A percentile compares a stretch with the other conserved stretches of the same genome.
phyloP scores from a whole-genome alignment of 2,329 filamentous ascomycete species.

The Hymenoscyphus scutula region DNA sequence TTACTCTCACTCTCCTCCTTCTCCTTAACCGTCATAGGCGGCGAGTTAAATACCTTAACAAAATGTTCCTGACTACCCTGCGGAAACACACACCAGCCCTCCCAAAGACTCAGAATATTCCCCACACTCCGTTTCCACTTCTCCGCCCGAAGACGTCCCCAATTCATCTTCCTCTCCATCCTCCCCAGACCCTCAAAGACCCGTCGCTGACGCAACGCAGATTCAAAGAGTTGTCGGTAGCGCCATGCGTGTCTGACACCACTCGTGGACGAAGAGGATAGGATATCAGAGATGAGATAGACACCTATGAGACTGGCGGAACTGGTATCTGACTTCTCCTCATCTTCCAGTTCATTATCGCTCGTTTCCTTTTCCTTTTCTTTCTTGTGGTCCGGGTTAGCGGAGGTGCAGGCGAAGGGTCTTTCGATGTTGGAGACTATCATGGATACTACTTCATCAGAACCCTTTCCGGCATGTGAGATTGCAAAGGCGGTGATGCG shows the following conservation, averaged over 20 bases:
- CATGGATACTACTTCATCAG: conserved; percentile 88
- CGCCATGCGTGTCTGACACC: conserved; percentile 67
- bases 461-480: conserved; percentile 77
- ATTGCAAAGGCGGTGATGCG: conserved; percentile 86
- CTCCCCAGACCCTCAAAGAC: conserved; percentile 64
- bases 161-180: conserved; percentile 60
- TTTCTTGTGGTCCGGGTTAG: conserved; percentile 57
- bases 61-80: conserved; percentile 71
- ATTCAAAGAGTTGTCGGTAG: conserved; percentile 64
- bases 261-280: conserved; percentile 60
- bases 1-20: conserved; percentile 36
- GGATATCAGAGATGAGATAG: conserved; percentile 71
- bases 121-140: conserved; percentile 63
- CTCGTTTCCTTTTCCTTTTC: conserved; percentile 39
- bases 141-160: conserved; percentile 64
- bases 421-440: conserved; percentile 78
- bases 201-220: conserved; percentile 54
- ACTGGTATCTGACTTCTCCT: conserved; percentile 61
- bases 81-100: conserved; percentile 71
- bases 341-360: conserved; percentile 41
- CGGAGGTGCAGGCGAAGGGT: conserved; percentile 71
- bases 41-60: conserved; percentile 67
- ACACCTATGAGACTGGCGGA: conserved; percentile 75
- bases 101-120: conserved; percentile 57
- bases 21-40: conserved; percentile 50